These are phyloP conservation scores for Chalara sp. DNA, from an alignment of 2,329 filamentous ascomycete genomes.

Conservation along the genomic window DNA sequence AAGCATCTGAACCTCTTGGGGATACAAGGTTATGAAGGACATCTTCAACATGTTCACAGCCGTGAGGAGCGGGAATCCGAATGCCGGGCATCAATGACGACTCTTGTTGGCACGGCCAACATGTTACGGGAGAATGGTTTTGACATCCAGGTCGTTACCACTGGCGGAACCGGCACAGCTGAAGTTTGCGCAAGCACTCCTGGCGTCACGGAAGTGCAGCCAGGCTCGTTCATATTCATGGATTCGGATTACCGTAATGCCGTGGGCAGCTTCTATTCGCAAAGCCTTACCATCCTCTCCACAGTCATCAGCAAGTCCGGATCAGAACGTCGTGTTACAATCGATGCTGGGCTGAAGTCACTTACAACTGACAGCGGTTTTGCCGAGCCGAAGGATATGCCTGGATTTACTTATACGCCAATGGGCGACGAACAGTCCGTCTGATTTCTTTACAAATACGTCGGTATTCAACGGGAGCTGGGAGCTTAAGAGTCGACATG, in stretches of 20 bases:
- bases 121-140: conserved; percentile 34
- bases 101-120: conserved; percentile 36
- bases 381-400: conserved; percentile 6
- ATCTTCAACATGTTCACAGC: conserved; percentile 44
- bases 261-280: conserved; percentile 39
- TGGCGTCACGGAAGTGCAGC: conserved; percentile 47
- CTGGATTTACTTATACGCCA: no score
- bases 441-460: no score
- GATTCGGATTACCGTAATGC: conserved; percentile 49
- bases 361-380: conserved; percentile 42
- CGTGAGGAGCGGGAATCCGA: conserved; percentile 32
- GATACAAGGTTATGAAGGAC: conserved; percentile 46
- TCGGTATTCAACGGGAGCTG: no score
- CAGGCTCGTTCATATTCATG: conserved; percentile 50
- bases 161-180: conserved; percentile 44
- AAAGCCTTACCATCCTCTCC: conserved; percentile 41
- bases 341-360: conserved; percentile 43
- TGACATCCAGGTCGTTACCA: conserved; percentile 42
- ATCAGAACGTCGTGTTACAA: conserved; percentile 33
- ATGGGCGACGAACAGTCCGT: no score
- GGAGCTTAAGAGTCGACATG: no score
- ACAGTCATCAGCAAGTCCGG: conserved; percentile 43
- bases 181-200: conserved; percentile 45
- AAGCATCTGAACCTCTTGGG: conserved; percentile 38
- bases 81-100: conserved; percentile 40